phyloP scores from a whole-genome alignment of 441 rosid species.

The Adansonia madagascariensis region DNA sequence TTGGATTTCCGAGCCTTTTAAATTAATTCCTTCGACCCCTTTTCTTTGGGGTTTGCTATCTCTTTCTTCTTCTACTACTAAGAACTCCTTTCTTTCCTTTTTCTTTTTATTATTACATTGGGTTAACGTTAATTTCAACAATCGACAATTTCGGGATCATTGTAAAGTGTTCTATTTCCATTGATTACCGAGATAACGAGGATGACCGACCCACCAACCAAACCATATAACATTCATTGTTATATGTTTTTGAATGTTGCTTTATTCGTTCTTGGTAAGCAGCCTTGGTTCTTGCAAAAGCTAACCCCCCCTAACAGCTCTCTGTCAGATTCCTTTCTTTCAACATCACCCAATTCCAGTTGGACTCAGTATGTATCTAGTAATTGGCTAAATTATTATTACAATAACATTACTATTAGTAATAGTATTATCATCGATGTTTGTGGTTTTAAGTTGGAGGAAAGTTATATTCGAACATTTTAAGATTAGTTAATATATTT shows the following conservation, averaged over 20 bases:
- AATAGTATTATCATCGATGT: not conserved
- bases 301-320: conserved; percentile 32
- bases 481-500: no score
- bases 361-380: not conserved
- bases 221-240: not conserved
- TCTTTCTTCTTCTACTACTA: not conserved
- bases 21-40: not conserved
- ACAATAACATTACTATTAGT: not conserved
- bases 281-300: conserved; percentile 74
- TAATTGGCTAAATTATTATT: not conserved
- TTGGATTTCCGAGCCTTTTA: conserved; percentile 41
- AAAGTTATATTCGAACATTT: no score
- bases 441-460: not conserved
- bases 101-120: not conserved
- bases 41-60: not conserved
- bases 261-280: conserved; percentile 63
- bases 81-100: not conserved
- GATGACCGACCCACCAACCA: conserved; percentile 30
- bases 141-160: conserved; percentile 37
- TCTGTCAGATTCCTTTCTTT: conserved; percentile 73
- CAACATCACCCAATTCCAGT: conserved; percentile 44
- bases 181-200: conserved; percentile 32
- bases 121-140: conserved; percentile 25
- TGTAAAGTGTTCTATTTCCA: conserved; percentile 4
- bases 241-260: conserved; percentile 50